Base-by-base conservation (phyloP, 257 asterid species). In the Nicotiana knightiana region DNA sequence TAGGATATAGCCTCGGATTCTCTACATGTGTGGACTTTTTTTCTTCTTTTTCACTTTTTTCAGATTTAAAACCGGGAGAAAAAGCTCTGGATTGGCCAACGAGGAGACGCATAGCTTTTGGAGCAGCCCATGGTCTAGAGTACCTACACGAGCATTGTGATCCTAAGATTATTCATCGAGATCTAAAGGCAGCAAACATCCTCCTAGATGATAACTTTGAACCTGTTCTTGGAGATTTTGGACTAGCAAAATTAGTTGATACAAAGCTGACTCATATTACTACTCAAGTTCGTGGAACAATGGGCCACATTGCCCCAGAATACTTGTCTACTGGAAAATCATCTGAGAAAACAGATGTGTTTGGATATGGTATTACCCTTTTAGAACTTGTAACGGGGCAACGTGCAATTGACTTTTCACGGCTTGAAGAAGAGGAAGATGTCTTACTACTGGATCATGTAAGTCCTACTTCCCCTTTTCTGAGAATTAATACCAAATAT, bases 301-400 rank as follows among this genome's bases (percentile, higher is more conserved):
- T 95, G 99, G 99, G 99, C 46, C 99, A 95, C 77, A 95, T 95
- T 51, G 99, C 99, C 35, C 99, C 98, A 0, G 99, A 93, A 85
- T 95, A 95, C 81, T 83, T 95, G 81, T 91, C 99, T 1, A 95
- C 97, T 0, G 99, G 99, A 46, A 93, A 93, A 85, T 93, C 98
- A 7, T 95, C 97, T 0, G 98, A 92, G 16, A 93, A 92, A 87
- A 93, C 99, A 0, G 99, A 93, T 82, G 98, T 95, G 3, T 95
- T 95, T 48, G 99, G 99, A 62, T 95, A 89, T 67, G 99, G 99
- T 26, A 88, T 95, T 18, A 95, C 99, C 46, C 97, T 95, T 80
- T 90, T 95, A 28, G 99, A 95, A 65, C 93, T 93, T 16, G 94
- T 95, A 4, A 93, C 99, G 0, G 97, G 98, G 21, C 97, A 95